Conservation (phyloP, 2,329 filamentous ascomycete species). For the Dactylellina sp. region DNA sequence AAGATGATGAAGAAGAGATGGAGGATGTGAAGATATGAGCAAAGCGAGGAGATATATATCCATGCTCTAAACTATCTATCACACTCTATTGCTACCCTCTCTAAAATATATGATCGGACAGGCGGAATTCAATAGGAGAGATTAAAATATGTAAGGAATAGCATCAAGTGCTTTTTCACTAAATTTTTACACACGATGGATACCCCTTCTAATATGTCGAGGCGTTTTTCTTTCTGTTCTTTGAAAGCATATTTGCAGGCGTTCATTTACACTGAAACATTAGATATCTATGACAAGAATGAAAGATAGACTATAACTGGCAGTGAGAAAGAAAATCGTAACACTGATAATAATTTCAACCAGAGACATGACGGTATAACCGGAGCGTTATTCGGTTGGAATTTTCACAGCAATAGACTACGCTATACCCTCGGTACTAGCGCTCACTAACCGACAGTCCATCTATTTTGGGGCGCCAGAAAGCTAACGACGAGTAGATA, state of each 20-base stretch:
- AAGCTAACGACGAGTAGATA: no score
- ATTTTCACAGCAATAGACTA: no score
- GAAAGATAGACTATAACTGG: no score
- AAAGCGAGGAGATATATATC: neutral
- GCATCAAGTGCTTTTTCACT: neutral
- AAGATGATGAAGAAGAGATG: conserved; percentile 67
- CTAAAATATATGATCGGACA: neutral
- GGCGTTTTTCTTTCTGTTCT: conserved; percentile 20
- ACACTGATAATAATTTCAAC: no score
- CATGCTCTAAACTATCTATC: neutral
- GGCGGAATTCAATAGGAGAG: neutral
- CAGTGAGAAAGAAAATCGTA: no score
- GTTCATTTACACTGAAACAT: conserved; percentile 16
- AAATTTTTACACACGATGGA: conserved; percentile 40
- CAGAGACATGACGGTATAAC: no score
- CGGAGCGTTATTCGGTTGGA: no score
- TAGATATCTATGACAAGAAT: neutral
- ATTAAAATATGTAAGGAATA: neutral
- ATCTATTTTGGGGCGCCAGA: no score
- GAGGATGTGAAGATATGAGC: conserved; percentile 63
- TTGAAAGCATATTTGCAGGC: conserved; percentile 44
- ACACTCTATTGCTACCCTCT: neutral
- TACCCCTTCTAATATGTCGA: conserved; percentile 41
- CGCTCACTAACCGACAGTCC: no score
- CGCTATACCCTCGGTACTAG: no score